Conservation (phyloP, 345 rosid genomes). For the Isatis tinctoria region DNA sequence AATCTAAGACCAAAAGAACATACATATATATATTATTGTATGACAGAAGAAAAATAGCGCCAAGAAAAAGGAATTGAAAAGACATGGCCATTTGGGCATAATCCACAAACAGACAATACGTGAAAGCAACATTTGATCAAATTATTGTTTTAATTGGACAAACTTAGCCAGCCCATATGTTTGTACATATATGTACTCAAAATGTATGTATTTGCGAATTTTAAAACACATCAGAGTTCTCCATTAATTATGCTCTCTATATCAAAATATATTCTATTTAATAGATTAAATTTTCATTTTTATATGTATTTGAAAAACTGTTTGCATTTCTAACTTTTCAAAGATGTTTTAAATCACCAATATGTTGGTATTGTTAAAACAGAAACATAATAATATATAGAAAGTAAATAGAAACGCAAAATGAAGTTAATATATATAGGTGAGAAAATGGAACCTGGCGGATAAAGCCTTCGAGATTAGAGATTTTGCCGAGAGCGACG, state of each 20-base stretch:
- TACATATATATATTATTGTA: conserved; percentile 18
- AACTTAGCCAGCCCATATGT: conserved; percentile 23
- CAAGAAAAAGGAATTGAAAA: neutral
- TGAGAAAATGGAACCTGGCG: conserved; percentile 64
- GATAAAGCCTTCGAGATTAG: conserved; percentile 89
- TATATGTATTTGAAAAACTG: neutral
- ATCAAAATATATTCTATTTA: neutral
- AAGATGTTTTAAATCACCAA: neutral
- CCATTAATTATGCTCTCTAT: neutral
- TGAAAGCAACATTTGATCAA: conserved; percentile 32
- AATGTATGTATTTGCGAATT: neutral
- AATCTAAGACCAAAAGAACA: conserved; percentile 11
- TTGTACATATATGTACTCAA: conserved; percentile 16
- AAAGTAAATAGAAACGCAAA: neutral
- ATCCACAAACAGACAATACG: conserved; percentile 27
- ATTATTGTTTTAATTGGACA: neutral
- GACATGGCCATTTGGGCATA: conserved; percentile 22
- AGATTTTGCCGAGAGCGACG: conserved; percentile 78
- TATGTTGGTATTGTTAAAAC: neutral
- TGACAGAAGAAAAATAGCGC: conserved; percentile 3
- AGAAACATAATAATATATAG: neutral
- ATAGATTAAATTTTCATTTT: neutral
- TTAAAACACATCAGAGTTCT: neutral
- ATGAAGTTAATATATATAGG: neutral
- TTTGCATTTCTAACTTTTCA: neutral